Evolutionary conservation across 2,329 filamentous ascomycete genomes (phyloP).

Genomic region (Sordariomycetes sp.): DNA sequence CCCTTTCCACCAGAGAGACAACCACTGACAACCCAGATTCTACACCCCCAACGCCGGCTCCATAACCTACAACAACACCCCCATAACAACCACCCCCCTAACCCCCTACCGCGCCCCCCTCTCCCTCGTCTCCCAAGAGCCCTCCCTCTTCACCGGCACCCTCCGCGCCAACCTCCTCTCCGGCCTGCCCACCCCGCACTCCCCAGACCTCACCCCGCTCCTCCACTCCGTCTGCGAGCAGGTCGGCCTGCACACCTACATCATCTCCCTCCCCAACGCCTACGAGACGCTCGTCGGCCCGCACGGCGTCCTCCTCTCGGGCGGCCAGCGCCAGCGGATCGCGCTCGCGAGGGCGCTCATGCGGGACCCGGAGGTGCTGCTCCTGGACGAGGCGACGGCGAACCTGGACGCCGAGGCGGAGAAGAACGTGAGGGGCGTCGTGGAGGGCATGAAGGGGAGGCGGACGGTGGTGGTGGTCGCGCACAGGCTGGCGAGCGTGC

Average conservation of each 20-base stretch:
- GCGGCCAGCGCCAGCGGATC: constrained; percentile 55
- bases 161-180: constrained; percentile 61
- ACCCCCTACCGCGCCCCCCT: constrained; percentile 40
- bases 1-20: background rate
- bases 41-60: constrained; percentile 31
- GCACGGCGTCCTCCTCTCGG: constrained; percentile 51
- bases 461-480: constrained; percentile 29
- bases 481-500: constrained; percentile 29
- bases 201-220: constrained; percentile 1
- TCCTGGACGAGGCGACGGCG: constrained; percentile 60
- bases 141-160: constrained; percentile 28
- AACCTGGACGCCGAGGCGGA: constrained; percentile 51
- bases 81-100: constrained; percentile 29
- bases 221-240: constrained; percentile 23
- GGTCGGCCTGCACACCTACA: constrained; percentile 66
- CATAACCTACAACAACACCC: constrained; percentile 33
- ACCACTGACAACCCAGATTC: constrained; percentile 14
- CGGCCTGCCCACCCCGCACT: background rate
- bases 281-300: constrained; percentile 50
- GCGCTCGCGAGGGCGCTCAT: constrained; percentile 55
- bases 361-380: constrained; percentile 47
- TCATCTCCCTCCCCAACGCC: constrained; percentile 51
- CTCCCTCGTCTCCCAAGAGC: constrained; percentile 47
- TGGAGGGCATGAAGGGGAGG: constrained; percentile 29
- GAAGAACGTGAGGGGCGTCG: constrained; percentile 38